Evolutionary conservation across 2,329 filamentous ascomycete genomes (phyloP), one percentile per base, ranked within the genome.

Genomic region (Colletotrichum trifolii): DNA sequence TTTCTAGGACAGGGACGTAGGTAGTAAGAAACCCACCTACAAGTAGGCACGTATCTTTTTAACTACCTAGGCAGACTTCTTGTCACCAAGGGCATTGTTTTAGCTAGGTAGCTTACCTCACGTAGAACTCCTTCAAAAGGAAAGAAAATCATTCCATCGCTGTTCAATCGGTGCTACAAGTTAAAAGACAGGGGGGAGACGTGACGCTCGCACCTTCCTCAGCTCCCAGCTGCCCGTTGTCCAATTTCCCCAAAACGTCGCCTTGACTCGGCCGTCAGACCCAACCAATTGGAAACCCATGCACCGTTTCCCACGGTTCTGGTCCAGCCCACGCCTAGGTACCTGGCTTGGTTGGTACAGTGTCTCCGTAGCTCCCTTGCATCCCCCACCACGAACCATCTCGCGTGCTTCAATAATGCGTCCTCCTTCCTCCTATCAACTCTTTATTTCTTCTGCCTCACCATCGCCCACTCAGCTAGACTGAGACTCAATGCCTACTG

Each of bases 231-330:
- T 62, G 52, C 40, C 58, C 52, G 52, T 62, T 57, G 56, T 65
- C 62, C 62, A 65, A 65, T 65, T 57, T 65, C 58, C 47, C 62
- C 52, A 40, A 36, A 42, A 17, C 39, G 40, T 49, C 43, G 45
- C 40, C 39, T 61, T 65, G 39, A 52, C 49, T 61, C 50, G 47
- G 58, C 58, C 62, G 58, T 65, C 59, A 56, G 62, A 62, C 47
- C 62, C 58, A 62, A 53, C 42, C 35, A 40, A 52, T 35, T 49
- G 55, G 55, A 39, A 35, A 33, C 52, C 36, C 46, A 38, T 36
- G 57, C 40, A 52, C 62, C 57, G 62, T 65, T 65, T 61, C 57
- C 57, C 62, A 65, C 50, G 39, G 45, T 52, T 50, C 54, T 45
- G 57, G 46, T 48, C 46, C 17, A 5, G 15, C 15, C 43, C 43